A percentile compares a stretch with the other conserved stretches of the same genome.
These are phyloP conservation scores for Aspergillus chevalieri DNA, from an alignment of 2,329 filamentous ascomycete genomes.

Conservation along the genomic window DNA sequence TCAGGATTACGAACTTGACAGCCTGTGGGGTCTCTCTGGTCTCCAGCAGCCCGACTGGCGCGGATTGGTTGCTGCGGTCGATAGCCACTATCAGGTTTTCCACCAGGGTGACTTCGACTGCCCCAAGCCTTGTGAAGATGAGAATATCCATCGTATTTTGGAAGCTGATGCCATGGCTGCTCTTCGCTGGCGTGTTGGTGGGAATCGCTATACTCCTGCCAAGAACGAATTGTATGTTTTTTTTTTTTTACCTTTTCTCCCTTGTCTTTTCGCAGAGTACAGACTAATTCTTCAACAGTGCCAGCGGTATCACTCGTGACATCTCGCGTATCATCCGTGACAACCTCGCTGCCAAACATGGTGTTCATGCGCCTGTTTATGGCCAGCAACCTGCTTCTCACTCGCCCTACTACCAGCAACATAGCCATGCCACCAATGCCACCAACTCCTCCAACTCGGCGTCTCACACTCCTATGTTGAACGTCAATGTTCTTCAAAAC, in stretches of 20 bases:
- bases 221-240: slow-evolving; percentile 38
- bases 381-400: slow-evolving; percentile 7
- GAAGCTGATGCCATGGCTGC: slow-evolving; percentile 24
- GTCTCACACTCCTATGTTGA: slow-evolving; percentile 22
- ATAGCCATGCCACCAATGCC: not conserved
- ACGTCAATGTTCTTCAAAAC: slow-evolving; percentile 32
- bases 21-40: slow-evolving; percentile 36
- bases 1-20: slow-evolving; percentile 35
- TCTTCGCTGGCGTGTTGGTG: slow-evolving; percentile 34
- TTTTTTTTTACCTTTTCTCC: not conserved
- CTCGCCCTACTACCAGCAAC: slow-evolving; percentile 4
- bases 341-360: slow-evolving; percentile 22
- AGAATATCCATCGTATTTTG: slow-evolving; percentile 32
- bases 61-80: slow-evolving; percentile 39
- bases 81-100: slow-evolving; percentile 38
- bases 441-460: slow-evolving; percentile 4
- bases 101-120: slow-evolving; percentile 33
- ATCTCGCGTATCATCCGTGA: slow-evolving; percentile 38
- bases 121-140: slow-evolving; percentile 25
- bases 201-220: slow-evolving; percentile 21
- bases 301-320: slow-evolving; percentile 36
- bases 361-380: slow-evolving; percentile 6
- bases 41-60: slow-evolving; percentile 38
- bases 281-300: slow-evolving; percentile 27
- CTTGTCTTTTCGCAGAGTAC: not conserved